These are phyloP conservation scores for Clitocybe nebularis DNA, from an alignment of 1,284 basidiomycete genomes.

Conservation along the genomic window DNA sequence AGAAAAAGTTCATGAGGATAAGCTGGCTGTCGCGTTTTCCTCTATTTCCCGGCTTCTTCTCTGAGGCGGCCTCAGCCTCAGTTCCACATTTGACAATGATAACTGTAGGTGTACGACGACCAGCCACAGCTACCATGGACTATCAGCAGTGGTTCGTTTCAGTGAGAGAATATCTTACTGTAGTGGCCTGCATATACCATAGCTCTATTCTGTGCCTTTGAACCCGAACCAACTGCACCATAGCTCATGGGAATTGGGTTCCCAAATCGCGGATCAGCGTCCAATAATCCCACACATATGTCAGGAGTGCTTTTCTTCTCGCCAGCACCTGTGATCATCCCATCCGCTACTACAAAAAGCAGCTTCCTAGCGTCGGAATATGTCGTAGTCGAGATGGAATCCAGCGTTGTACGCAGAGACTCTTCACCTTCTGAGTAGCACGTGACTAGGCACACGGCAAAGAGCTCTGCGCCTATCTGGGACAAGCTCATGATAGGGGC, in stretches of 20 bases:
- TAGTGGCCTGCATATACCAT: conserved; percentile 99
- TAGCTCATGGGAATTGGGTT: conserved; percentile 97
- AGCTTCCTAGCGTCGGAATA: conserved; percentile 93
- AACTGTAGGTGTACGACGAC: conserved; percentile 91
- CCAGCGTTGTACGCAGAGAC: conserved; percentile 86
- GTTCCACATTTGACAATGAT: conserved; percentile 97
- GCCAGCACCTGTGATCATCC: conserved; percentile 97
- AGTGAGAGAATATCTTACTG: conserved; percentile 53
- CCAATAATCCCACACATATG: conserved; percentile 89
- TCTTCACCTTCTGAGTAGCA: conserved; percentile 98
- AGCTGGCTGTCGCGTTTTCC: conserved; percentile 99
- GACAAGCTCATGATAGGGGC: conserved; percentile 76
- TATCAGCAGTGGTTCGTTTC: conserved; percentile 8
- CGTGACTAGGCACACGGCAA: conserved; percentile 92
- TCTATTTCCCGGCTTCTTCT: conserved; percentile 96
- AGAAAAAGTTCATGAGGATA: conserved; percentile 99
- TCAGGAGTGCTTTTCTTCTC: conserved; percentile 96
- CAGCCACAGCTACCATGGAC: conserved; percentile 56
- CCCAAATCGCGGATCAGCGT: conserved; percentile 93
- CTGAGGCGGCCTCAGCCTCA: conserved; percentile 72
- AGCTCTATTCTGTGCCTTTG: conserved; percentile 90
- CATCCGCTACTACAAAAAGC: conserved; percentile 94
- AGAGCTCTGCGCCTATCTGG: conserved; percentile 91
- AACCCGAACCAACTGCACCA: conserved; percentile 83
- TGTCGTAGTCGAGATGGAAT: conserved; percentile 86